phyloP scores from a whole-genome alignment of 2,329 filamentous ascomycete genomes.

The Chaetomium globosum region DNA sequence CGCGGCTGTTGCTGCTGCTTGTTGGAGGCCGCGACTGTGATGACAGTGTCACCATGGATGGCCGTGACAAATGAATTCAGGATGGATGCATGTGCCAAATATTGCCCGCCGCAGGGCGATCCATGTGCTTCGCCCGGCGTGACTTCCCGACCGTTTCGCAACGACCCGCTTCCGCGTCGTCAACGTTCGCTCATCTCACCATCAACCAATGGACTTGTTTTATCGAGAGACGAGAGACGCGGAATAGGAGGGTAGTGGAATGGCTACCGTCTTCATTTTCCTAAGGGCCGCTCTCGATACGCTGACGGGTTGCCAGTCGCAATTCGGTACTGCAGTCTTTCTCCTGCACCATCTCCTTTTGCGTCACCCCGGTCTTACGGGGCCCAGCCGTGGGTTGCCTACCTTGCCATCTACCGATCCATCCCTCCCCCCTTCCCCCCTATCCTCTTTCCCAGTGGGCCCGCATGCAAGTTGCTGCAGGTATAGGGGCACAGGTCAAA shows the following conservation, averaged over 20 bases:
- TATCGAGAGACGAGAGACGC: neutral
- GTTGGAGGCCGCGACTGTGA: neutral
- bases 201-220: constrained; percentile 6
- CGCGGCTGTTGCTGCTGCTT: neutral
- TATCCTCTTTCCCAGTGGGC: neutral
- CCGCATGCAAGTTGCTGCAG: constrained; percentile 22
- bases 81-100: constrained; percentile 1
- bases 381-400: constrained; percentile 21
- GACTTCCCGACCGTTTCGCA: constrained; percentile 15
- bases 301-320: neutral
- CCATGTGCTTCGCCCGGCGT: constrained; percentile 19
- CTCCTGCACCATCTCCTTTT: constrained; percentile 9
- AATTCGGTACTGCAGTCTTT: constrained; percentile 5
- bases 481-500: constrained; percentile 24
- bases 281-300: neutral
- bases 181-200: constrained; percentile 14
- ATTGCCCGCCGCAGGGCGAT: neutral
- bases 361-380: constrained; percentile 14
- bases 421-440: neutral
- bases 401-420: neutral
- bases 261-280: neutral
- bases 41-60: constrained; percentile 16
- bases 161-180: constrained; percentile 5
- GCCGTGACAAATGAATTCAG: constrained; percentile 9
- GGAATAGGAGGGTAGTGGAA: neutral